Evolutionary conservation across 768 basidiomycete species (phyloP), one percentile per base, ranked within the genome.

Genomic region (Daedaleopsis nitida): DNA sequence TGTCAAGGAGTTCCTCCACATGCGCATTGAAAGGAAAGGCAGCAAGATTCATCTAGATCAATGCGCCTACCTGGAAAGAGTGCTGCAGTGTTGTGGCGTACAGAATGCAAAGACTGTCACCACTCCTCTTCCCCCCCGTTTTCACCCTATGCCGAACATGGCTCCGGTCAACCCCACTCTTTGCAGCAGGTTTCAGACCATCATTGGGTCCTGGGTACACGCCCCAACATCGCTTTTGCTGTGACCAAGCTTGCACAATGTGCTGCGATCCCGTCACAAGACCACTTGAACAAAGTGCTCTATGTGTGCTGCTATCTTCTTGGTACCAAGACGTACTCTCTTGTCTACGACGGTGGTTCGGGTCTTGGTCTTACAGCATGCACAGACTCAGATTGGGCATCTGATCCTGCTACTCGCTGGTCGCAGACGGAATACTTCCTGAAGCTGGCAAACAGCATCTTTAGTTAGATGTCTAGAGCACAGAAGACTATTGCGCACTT

Each of bases 201-300:
- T 54, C 8, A 53, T 59, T 5, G 52, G 58, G 12, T 58, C 57
- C 23, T 74, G 1, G 69, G 65, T 6, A 76, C 76, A 0, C 69
- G 74, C 1, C 77, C 77, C 1, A 77, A 81, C 59, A 80, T 81
- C 39, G 65, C 74, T 0, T 79, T 69, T 60, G 69, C 77, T 1
- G 75, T 78, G 9, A 61, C 67, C 1, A 62, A 64, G 1, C 64
- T 82, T 0, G 62, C 70, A 5, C 75, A 75, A 34, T 80, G 74
- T 63, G 62, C 68, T 5, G 35, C 59, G 2, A 74, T 76, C 54
- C 79, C 77, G 24, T 49, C 47, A 21, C 38, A 60, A 13, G 59
- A 60, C 13, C 59, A 60, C 49, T 38, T 42, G 17, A 39, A 19
- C 8, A 38, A 45, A 23, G 47, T 13, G 19, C 32, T 54, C n/a